Evolutionary conservation across 1,139 yeast genomes (phyloP), one percentile per base, ranked within the genome.

Genomic region (Yueomyces sp.): DNA sequence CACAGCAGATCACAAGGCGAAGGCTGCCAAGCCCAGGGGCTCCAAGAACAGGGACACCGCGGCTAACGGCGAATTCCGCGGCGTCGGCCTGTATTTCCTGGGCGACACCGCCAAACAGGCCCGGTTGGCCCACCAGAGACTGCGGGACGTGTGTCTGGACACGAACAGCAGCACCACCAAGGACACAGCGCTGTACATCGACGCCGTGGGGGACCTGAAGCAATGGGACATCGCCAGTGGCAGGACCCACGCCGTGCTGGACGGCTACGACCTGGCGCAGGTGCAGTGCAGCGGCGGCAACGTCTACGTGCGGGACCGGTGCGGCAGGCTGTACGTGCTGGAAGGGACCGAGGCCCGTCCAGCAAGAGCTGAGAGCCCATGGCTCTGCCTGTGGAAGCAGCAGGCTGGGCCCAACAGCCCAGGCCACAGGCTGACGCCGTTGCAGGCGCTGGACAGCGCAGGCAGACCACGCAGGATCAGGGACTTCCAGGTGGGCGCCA

Each of bases 141-240:
- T 19, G 19, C 19, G 19, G 19, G 19, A 19, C 19, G 19, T 19
- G 19, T 19, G 19, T 19, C 19, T 19, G 19, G 19, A 19, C 19
- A 19, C 19, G 19, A 19, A 19, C 19, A 19, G 19, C 19, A 19
- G 19, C 19, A 19, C 19, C 19, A 19, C 19, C 19, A 19, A 19
- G 19, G 19, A 19, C 19, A 19, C 19, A 19, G 19, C 19, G 19
- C 19, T 19, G 19, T 19, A 19, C 19, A 19, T 19, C 19, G 73
- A 80, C 47, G 72, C 72, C 1, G 72, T 73, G 28, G 97, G 97
- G n/a, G 75, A 80, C 53, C 70, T 85, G 27, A 78, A 76, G 46
- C 84, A 81, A 56, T 83, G 87, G 81, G 74, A 76, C 37, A 53
- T 41, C 5, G 40, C 42, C 7, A 30, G 27, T 4, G 26, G 37